These are phyloP conservation scores for Botryobasidium botryosum DNA, from an alignment of 768 basidiomycete genomes.

Conservation along the genomic window DNA sequence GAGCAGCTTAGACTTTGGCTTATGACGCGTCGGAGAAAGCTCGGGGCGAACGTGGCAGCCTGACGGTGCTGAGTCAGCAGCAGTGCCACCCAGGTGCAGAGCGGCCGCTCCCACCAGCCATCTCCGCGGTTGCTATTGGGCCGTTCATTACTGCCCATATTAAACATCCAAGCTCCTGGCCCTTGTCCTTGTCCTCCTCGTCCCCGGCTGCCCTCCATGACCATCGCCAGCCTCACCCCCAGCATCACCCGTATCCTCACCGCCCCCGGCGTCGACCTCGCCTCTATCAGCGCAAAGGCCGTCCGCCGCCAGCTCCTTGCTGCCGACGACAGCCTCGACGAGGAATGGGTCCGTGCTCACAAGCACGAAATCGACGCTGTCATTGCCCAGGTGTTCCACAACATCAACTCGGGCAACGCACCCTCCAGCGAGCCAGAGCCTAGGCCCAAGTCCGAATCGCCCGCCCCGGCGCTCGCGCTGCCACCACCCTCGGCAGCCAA, in stretches of 20 bases:
- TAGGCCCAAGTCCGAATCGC: conserved; percentile 1
- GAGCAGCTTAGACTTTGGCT: too few relatives aligned
- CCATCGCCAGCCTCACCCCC: conserved; percentile 35
- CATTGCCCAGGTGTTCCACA: conserved; percentile 49
- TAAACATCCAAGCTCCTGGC: not conserved
- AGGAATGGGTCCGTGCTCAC: conserved; percentile 43
- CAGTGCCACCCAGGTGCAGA: too few relatives aligned
- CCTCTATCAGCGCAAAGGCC: conserved; percentile 73
- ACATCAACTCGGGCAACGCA: conserved; percentile 24
- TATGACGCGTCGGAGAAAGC: too few relatives aligned
- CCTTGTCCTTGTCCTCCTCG: not conserved
- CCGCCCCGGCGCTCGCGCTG: not conserved
- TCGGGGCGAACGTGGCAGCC: too few relatives aligned
- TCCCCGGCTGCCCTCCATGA: not conserved
- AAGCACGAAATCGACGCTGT: conserved; percentile 50
- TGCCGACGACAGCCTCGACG: conserved; percentile 25
- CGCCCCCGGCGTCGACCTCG: conserved; percentile 59
- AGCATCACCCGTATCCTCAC: conserved; percentile 52
- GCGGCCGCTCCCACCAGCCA: too few relatives aligned
- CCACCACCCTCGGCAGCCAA: not conserved
- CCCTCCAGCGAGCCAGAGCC: conserved; percentile 15
- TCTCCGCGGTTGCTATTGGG: too few relatives aligned
- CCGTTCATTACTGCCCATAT: not conserved
- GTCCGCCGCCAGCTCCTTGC: conserved; percentile 56
- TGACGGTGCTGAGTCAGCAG: too few relatives aligned